These are phyloP conservation scores for Evansstolkia leycettana DNA, from an alignment of 495 filamentous ascomycete genomes.

Conservation along the genomic window DNA sequence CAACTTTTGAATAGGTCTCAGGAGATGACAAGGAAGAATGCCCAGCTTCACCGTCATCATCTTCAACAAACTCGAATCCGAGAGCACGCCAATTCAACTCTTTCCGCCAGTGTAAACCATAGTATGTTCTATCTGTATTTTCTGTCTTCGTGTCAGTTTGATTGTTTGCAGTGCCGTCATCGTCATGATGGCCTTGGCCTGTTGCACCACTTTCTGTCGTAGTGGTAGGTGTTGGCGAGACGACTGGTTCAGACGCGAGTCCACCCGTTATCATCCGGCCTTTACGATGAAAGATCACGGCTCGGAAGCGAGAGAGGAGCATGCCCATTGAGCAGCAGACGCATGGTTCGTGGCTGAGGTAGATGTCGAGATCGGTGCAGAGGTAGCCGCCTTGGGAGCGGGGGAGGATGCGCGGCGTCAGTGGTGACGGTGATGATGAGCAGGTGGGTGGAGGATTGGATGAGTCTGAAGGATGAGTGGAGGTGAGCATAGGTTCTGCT, in stretches of 20 bases:
- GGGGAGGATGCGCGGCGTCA: constrained; percentile 23
- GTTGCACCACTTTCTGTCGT: too few species aligned
- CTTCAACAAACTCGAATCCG: constrained; percentile 65
- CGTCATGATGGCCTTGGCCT: too few species aligned
- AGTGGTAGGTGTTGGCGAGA: constrained; percentile 7
- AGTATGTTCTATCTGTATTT: constrained; percentile 22
- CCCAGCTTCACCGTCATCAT: too few species aligned
- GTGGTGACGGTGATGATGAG: not conserved
- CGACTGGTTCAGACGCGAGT: constrained; percentile 24
- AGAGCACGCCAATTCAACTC: constrained; percentile 91
- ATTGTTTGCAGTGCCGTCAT: not conserved
- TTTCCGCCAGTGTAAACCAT: constrained; percentile 83
- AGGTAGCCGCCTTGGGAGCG: constrained; percentile 70
- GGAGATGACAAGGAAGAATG: not conserved
- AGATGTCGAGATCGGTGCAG: constrained; percentile 82
- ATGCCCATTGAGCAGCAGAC: constrained; percentile 95
- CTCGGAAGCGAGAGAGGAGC: constrained; percentile 76
- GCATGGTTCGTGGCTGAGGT: constrained; percentile 88
- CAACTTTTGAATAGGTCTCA: not conserved
- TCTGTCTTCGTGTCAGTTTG: constrained; percentile 1
- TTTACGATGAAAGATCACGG: constrained; percentile 60
- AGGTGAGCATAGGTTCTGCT: constrained; percentile 3
- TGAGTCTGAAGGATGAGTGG: constrained; percentile 1
- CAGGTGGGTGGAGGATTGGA: constrained; percentile 1
- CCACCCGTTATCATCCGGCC: constrained; percentile 29